Evolutionary conservation across 2,329 filamentous ascomycete genomes (phyloP).

Genomic region (Blastomyces percursus): DNA sequence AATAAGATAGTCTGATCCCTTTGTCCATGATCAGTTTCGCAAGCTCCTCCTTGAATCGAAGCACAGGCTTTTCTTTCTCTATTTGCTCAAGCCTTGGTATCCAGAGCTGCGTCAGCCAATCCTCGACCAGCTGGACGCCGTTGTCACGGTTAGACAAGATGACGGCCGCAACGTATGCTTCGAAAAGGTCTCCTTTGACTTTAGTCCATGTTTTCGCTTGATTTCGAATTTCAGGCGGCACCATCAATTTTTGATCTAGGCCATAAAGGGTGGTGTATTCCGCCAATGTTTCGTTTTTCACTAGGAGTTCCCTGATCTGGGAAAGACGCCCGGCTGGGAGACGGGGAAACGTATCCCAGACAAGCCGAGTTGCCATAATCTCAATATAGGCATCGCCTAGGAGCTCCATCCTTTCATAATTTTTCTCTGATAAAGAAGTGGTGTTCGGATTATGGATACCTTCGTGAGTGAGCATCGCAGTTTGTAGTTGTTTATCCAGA

Average conservation of each 20-base stretch:
- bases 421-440: conserved; percentile 26
- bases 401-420: conserved; percentile 79
- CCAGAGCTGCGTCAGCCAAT: conserved; percentile 71
- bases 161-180: conserved; percentile 75
- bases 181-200: conserved; percentile 75
- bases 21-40: conserved; percentile 44
- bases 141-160: conserved; percentile 54
- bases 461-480: conserved; percentile 56
- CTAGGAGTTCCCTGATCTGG: conserved; percentile 64
- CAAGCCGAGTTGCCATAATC: conserved; percentile 60
- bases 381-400: conserved; percentile 81
- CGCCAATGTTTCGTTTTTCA: conserved; percentile 70
- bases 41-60: conserved; percentile 45
- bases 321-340: conserved; percentile 58
- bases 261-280: conserved; percentile 59
- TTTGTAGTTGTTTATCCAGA: conserved; percentile 47
- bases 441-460: conserved; percentile 30
- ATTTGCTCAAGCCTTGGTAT: conserved; percentile 45
- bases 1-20: conserved; percentile 52
- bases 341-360: conserved; percentile 59
- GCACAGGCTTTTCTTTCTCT: conserved; percentile 18
- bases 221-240: conserved; percentile 40
- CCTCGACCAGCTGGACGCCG: conserved; percentile 51
- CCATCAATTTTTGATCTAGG: conserved; percentile 52
- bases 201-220: conserved; percentile 53